Conservation (phyloP, 2,329 filamentous ascomycete genomes). For the Alternaria metachromatica region DNA sequence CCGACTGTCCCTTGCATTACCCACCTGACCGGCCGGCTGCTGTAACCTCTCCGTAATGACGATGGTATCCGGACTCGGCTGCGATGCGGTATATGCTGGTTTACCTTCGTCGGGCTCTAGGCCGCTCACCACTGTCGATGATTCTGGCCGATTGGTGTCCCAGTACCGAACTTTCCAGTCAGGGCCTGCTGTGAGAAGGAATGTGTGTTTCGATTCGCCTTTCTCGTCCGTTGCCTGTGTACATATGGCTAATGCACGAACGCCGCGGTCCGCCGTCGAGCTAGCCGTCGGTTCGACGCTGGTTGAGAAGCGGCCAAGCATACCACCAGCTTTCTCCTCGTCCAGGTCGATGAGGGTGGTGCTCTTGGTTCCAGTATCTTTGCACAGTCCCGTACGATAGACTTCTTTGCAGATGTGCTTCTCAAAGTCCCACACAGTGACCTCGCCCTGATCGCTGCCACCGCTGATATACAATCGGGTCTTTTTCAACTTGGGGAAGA, state of each 20-base stretch:
- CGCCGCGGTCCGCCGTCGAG: conserved; percentile 67
- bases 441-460: conserved; percentile 83
- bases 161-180: conserved; percentile 94
- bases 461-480: conserved; percentile 89
- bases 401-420: conserved; percentile 88
- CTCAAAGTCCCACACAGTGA: conserved; percentile 95
- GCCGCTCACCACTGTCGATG: conserved; percentile 81
- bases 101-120: conserved; percentile 72
- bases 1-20: conserved; percentile 33
- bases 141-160: conserved; percentile 81
- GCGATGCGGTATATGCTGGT: conserved; percentile 66
- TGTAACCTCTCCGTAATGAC: conserved; percentile 48
- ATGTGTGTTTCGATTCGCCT: conserved; percentile 76
- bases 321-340: conserved; percentile 82
- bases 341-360: conserved; percentile 84
- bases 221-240: conserved; percentile 73
- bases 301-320: conserved; percentile 84
- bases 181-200: conserved; percentile 84
- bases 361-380: conserved; percentile 55
- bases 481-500: conserved; percentile 70
- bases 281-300: conserved; percentile 62
- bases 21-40: conserved; percentile 25
- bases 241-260: conserved; percentile 76
- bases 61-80: conserved; percentile 50
- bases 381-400: conserved; percentile 67